Evolutionary conservation across 2,329 filamentous ascomycete species (phyloP), one percentile per base, ranked within the genome.

Genomic region (Nigrospora oryzae): DNA sequence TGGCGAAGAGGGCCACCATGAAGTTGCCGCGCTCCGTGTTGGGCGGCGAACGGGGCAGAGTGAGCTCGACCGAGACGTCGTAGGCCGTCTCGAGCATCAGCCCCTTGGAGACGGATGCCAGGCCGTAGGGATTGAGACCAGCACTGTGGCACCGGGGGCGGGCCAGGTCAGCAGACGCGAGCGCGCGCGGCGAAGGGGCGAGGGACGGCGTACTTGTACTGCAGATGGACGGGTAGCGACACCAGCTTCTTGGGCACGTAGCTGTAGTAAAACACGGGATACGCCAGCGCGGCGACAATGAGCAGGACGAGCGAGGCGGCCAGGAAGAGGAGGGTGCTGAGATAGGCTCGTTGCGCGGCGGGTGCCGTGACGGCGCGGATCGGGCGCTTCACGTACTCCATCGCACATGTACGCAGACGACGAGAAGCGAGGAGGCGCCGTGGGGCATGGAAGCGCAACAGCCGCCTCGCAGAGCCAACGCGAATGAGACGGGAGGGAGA

Each of bases 1-100:
- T 74, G 42, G 95, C 76, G 48, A 81, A 77, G 14, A 95, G 68
- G 39, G 86, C 83, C 15, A 97, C 70, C 93, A 98, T 98, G 71
- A 96, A 97, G 67, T 97, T 97, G 28, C 93, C 93, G 13, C 78
- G 77, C 2, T 76, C 77, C 17, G 86, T 66, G 57, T 98, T 98
- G 2, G 74, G 65, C 0, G 80, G 81, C 3, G 88, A 93, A 36
- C 84, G 81, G 15, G 93, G 93, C 50, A 98, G 72, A 4, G 78
- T 75, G 31, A 98, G 73, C 17, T 79, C 72, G 2, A 97, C 73
- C 5, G 77, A 74, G 36, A 98, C 76, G 62, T 97, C 89, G 71
- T 98, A 98, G 40, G 83, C 75, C 62, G 96, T 91, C 39, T 79
- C 73, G 15, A 79, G 71, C 52, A 84, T 79, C 50, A 93, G 68